Evolutionary conservation across 2,329 filamentous ascomycete genomes (phyloP).

Genomic region (Alternaria sp.): DNA sequence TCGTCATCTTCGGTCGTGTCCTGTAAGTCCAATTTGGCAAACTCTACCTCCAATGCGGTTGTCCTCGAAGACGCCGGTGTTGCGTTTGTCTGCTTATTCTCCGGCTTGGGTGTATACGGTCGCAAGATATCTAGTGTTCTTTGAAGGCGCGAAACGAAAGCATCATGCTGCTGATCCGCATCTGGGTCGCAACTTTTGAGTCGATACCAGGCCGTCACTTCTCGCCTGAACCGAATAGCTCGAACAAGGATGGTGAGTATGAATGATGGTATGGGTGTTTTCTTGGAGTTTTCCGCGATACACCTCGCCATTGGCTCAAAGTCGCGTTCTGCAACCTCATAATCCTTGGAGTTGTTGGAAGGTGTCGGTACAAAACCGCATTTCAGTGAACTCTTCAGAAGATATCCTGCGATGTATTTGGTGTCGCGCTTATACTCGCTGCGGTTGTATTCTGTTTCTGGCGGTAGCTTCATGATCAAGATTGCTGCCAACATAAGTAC

Average conservation of each 20-base stretch:
- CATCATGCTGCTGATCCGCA: neutral
- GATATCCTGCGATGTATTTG: neutral
- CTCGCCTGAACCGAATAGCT: neutral
- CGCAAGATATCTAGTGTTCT: neutral
- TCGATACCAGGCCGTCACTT: neutral
- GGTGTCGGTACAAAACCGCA: neutral
- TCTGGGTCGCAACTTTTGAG: neutral
- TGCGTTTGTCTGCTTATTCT: accelerated
- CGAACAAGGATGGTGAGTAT: neutral
- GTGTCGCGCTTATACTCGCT: neutral
- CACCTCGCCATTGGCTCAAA: neutral
- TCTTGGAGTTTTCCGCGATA: neutral
- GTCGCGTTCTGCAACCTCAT: neutral
- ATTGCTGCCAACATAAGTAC: neutral
- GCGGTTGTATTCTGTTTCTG: neutral
- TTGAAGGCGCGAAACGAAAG: neutral
- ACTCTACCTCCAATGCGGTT: accelerated
- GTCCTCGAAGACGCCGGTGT: neutral
- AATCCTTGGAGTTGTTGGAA: neutral
- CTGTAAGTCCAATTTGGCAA: neutral
- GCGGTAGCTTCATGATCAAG: neutral
- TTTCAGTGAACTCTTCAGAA: neutral
- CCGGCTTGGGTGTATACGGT: neutral
- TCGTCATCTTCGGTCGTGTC: neutral
- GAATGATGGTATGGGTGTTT: neutral